These are phyloP conservation scores for Nakazawaea holstii DNA, from an alignment of 805 yeast genomes.

Conservation along the genomic window DNA sequence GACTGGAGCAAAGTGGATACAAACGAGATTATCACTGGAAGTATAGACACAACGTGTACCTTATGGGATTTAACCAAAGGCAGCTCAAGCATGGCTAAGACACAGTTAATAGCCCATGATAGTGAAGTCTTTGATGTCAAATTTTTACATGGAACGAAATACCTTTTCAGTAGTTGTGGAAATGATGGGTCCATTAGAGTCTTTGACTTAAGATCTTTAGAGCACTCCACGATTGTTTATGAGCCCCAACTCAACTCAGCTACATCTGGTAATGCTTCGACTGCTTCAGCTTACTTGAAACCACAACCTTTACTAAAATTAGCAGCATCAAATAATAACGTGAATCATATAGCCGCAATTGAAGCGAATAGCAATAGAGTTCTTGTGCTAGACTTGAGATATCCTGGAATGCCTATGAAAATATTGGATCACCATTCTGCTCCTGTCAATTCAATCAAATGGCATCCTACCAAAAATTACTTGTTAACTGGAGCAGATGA, in stretches of 20 bases:
- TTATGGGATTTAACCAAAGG: constrained; percentile 81
- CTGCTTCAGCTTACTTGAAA: constrained; percentile 16
- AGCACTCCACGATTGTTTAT: constrained; percentile 91
- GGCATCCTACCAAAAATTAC: constrained; percentile 76
- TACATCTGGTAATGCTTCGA: not conserved
- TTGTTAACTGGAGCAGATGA: constrained; percentile 66
- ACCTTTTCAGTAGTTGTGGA: constrained; percentile 87
- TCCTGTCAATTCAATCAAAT: constrained; percentile 65
- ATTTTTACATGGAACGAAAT: constrained; percentile 66
- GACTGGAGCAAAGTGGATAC: constrained; percentile 85
- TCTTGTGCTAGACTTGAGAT: constrained; percentile 74
- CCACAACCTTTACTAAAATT: constrained; percentile 65
- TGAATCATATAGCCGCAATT: constrained; percentile 78
- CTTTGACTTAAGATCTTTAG: constrained; percentile 82
- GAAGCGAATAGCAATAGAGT: constrained; percentile 65
- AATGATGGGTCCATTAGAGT: constrained; percentile 93
- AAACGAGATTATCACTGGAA: constrained; percentile 69
- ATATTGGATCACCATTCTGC: constrained; percentile 63
- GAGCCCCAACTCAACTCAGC: constrained; percentile 50
- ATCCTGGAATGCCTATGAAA: constrained; percentile 79
- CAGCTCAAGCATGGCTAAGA: constrained; percentile 57
- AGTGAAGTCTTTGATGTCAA: constrained; percentile 91
- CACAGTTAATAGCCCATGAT: constrained; percentile 95
- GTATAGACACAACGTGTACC: constrained; percentile 95
- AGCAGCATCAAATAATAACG: constrained; percentile 74